Evolutionary conservation across 768 basidiomycete species (phyloP).

Genomic region (Xerocomellus dryophilus): DNA sequence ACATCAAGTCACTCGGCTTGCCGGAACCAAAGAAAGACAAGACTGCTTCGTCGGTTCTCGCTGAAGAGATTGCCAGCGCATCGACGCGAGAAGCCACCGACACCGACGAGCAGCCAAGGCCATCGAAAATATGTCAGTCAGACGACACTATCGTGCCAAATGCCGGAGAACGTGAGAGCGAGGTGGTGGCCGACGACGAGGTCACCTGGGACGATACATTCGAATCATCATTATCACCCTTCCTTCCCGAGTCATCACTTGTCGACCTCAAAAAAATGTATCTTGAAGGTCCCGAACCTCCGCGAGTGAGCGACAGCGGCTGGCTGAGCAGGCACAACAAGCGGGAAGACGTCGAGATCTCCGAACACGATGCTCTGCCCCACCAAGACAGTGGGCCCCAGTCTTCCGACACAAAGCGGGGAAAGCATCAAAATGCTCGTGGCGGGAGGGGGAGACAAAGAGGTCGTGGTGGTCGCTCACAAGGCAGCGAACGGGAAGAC

Average conservation of each 20-base stretch:
- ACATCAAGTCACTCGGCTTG: slow-evolving; percentile 73
- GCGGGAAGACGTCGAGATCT: slow-evolving; percentile 24
- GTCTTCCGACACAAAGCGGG: slow-evolving; percentile 32
- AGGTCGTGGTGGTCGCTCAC: slow-evolving; percentile 40
- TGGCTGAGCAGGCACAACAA: slow-evolving; percentile 57
- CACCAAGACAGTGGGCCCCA: slow-evolving; percentile 16
- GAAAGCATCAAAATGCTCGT: slow-evolving; percentile 41
- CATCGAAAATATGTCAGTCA: slow-evolving; percentile 4
- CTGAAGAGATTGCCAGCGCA: slow-evolving; percentile 16
- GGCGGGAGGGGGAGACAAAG: slow-evolving; percentile 46
- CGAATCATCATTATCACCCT: slow-evolving; percentile 52
- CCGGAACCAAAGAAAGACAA: slow-evolving; percentile 54
- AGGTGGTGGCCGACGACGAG: slow-evolving; percentile 15
- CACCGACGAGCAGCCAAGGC: slow-evolving; percentile 1
- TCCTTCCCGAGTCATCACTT: slow-evolving; percentile 61
- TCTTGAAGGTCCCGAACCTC: slow-evolving; percentile 78
- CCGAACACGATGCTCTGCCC: slow-evolving; percentile 6
- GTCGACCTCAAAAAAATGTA: slow-evolving; percentile 66
- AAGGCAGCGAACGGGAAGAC: slow-evolving; percentile 52
- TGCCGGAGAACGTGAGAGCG: not conserved
- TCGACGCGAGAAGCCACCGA: slow-evolving; percentile 12
- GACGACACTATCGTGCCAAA: not conserved
- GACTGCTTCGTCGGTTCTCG: slow-evolving; percentile 24
- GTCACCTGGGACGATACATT: slow-evolving; percentile 69
- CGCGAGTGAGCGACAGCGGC: slow-evolving; percentile 68